Evolutionary conservation across 192 early-diverging fungal species (phyloP), one percentile per base, ranked within the genome.

Genomic region (Chytriomyces sp.): DNA sequence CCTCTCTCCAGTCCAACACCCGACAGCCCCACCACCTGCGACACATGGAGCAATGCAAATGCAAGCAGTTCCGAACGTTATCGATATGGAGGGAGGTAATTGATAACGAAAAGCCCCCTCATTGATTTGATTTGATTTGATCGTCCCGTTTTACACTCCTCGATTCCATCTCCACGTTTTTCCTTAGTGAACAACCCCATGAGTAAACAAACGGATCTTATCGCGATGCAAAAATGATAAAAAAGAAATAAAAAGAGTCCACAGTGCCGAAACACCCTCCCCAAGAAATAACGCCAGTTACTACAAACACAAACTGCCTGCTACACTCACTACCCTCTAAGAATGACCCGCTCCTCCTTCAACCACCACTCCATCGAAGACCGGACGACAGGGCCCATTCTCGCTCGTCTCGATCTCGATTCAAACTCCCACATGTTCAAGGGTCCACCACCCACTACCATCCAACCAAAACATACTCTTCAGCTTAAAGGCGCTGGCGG

Each of bases 401-500:
- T 23, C 7, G n/a, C 50, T 2, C 50, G 16, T 7, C 47, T 8
- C 18, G 8, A 8, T 23, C 10, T 11, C 53, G 20, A 48, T 43
- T 9, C 8, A n/a, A 16, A 45, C 50, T 23, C 8, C 6, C 10
- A 10, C 47, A 47, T 16, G 8, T 28, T 13, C 20, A 16, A 26
- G 11, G 63, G 18, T 13, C 47, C 48, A 60, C n/a, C n/a, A n/a
- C n/a, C n/a, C n/a, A n/a, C n/a, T n/a, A n/a, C 0, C 63, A 1
- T 4, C 18, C 11, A 0, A 18, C 26, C 63, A 13, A 64, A 64
- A 28, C 28, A 23, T 11, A n/a, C n/a, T n/a, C 18, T 26, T 11
- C 26, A 23, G 63, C 26, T 64, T 11, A 64, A 64, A 28, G 63
- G 63, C n/a, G 1, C 63, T 11, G 63, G 63, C 3, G 63, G 63